Evolutionary conservation across 1,139 yeast genomes (phyloP).

Genomic region (Debaryomyces subglobosus): DNA sequence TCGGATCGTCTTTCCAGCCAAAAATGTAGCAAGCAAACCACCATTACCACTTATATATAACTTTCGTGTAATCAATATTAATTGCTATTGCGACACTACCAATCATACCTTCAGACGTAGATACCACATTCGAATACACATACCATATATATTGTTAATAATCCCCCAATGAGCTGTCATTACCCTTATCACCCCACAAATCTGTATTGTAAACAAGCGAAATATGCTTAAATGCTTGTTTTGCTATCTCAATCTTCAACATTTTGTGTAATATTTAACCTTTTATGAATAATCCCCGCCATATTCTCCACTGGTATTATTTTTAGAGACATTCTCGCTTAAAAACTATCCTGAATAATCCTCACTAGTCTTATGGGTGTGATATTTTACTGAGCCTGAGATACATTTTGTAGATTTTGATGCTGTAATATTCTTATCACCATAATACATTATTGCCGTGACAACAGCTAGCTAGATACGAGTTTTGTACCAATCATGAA

Average conservation of each 20-base stretch:
- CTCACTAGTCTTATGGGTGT: background rate
- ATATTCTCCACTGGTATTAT: background rate
- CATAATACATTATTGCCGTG: background rate
- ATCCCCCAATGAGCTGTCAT: too few species aligned
- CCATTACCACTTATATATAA: background rate
- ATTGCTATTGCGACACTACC: background rate
- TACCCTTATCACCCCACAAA: background rate
- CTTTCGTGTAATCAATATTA: background rate
- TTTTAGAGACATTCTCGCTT: background rate
- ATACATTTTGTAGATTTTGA: background rate
- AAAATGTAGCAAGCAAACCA: background rate
- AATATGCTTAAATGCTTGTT: background rate
- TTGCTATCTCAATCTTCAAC: too few species aligned
- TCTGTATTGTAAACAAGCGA: background rate
- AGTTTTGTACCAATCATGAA: background rate
- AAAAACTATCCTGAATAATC: background rate
- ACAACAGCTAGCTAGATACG: background rate
- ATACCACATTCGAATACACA: too few species aligned
- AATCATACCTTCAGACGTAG: too few species aligned
- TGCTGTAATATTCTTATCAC: background rate
- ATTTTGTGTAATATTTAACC: background rate
- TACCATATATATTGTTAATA: too few species aligned
- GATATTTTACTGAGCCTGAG: background rate
- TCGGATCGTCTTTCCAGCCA: background rate
- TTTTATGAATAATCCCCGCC: background rate